phyloP scores from a whole-genome alignment of 129 eudicot species.

The Flaveria linearis region DNA sequence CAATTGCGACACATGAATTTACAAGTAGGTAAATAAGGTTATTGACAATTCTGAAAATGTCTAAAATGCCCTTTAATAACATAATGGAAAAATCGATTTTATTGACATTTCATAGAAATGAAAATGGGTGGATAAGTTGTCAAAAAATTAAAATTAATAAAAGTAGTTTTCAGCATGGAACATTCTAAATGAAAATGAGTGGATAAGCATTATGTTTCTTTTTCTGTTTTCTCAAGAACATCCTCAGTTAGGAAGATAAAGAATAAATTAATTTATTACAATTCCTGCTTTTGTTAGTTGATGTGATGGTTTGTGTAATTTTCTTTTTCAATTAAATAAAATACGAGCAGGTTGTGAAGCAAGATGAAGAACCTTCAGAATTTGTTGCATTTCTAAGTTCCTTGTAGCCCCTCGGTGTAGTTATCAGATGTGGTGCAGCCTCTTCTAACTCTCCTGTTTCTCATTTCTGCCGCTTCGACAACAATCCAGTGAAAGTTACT shows the following conservation, averaged over 20 bases:
- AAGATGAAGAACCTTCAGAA: conserved; percentile 66
- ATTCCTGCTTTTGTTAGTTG: neutral
- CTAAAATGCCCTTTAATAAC: neutral
- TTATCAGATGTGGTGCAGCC: conserved; percentile 17
- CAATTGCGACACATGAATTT: neutral
- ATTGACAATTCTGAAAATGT: neutral
- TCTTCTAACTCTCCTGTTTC: conserved; percentile 16
- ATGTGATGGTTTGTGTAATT: conserved; percentile 5
- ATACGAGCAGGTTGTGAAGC: conserved; percentile 57
- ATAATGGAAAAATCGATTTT: neutral
- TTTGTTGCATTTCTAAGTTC: conserved; percentile 48
- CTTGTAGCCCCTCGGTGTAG: conserved; percentile 36
- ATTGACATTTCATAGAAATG: neutral
- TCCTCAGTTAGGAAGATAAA: neutral
- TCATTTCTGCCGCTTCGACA: conserved; percentile 25
- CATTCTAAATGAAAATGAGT: neutral
- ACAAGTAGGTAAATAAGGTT: conserved; percentile 17
- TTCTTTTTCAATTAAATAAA: conserved; percentile 8
- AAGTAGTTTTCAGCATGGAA: neutral
- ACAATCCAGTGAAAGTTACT: conserved; percentile 30
- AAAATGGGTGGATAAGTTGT: conserved; percentile 2
- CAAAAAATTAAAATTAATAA: neutral
- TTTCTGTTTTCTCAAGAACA: conserved; percentile 4
- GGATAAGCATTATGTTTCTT: neutral
- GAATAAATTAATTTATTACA: neutral